Percentiles rank a stretch among this genome's conserved stretches.
phyloP scores from a whole-genome alignment of 306 rosid genomes.

The Cucurbita pepo region DNA sequence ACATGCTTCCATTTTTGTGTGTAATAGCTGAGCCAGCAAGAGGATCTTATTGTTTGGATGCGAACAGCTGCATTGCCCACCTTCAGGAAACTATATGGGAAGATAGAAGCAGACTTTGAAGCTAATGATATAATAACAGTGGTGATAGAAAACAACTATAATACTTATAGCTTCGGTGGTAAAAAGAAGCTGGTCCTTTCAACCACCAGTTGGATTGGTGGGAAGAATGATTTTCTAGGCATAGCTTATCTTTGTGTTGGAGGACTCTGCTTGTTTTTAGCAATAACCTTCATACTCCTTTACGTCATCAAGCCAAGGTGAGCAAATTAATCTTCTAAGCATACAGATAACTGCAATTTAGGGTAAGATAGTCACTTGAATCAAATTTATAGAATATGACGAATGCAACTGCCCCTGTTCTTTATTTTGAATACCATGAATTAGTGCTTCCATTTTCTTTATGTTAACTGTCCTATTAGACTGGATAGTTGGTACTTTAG shows the following conservation, averaged over 20 bases:
- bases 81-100: conserved; percentile 77
- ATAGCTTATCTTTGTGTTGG: conserved; percentile 49
- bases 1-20: conserved; percentile 15
- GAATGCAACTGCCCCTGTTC: neutral
- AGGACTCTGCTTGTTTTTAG: conserved; percentile 38
- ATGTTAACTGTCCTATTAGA: neutral
- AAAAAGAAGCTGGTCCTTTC: conserved; percentile 66
- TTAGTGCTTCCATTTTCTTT: neutral
- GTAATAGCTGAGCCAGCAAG: conserved; percentile 70
- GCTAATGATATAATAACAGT: conserved; percentile 38
- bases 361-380: neutral
- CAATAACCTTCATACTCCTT: conserved; percentile 52
- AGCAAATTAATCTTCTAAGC: conserved; percentile 3
- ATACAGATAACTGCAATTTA: neutral
- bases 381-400: neutral
- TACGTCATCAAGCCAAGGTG: conserved; percentile 65
- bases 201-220: conserved; percentile 89
- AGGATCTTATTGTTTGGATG: conserved; percentile 95
- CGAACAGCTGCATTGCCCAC: conserved; percentile 68
- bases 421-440: neutral
- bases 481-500: neutral
- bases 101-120: conserved; percentile 53
- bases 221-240: conserved; percentile 63
- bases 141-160: conserved; percentile 60
- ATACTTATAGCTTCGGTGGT: conserved; percentile 65